These are phyloP conservation scores for Phytophthora uliginosa DNA, from an alignment of 352 stramenopile genomes.

Conservation along the genomic window DNA sequence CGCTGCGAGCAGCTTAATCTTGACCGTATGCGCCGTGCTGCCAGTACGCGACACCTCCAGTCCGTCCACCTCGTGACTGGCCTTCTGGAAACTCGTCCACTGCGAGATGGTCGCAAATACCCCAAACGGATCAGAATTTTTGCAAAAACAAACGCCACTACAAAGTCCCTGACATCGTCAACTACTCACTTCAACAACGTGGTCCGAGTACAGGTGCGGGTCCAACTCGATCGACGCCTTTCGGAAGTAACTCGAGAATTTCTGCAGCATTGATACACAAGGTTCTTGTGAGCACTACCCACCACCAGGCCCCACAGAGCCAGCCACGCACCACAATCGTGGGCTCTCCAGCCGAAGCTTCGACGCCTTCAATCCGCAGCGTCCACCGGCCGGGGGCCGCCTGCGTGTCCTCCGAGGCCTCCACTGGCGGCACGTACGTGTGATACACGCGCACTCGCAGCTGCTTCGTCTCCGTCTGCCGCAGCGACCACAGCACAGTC, in stretches of 20 bases:
- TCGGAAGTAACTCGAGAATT: constrained; percentile 83
- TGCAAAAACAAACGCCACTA: background rate
- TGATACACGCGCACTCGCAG: constrained; percentile 71
- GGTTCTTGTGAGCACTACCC: background rate
- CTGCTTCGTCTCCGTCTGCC: constrained; percentile 63
- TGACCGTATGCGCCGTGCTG: constrained; percentile 63
- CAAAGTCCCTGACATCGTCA: background rate
- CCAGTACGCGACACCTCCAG: constrained; percentile 66
- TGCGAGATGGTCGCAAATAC: constrained; percentile 16
- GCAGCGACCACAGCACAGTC: background rate
- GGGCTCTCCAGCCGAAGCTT: constrained; percentile 39
- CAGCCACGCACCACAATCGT: constrained; percentile 48
- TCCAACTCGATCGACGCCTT: constrained; percentile 82
- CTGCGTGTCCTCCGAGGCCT: constrained; percentile 39
- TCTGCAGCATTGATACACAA: constrained; percentile 44
- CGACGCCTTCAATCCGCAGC: constrained; percentile 68
- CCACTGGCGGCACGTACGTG: constrained; percentile 62
- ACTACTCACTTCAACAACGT: constrained; percentile 64
- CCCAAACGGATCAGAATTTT: background rate
- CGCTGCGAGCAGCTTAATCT: constrained; percentile 72
- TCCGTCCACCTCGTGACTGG: constrained; percentile 65
- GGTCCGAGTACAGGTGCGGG: constrained; percentile 72
- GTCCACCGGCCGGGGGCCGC: constrained; percentile 63
- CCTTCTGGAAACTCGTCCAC: constrained; percentile 87
- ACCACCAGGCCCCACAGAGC: background rate